A percentile compares a stretch with the other conserved stretches of the same genome.
Evolutionary conservation across 306 rosid species (phyloP).

Genomic region (Quercus glauca): DNA sequence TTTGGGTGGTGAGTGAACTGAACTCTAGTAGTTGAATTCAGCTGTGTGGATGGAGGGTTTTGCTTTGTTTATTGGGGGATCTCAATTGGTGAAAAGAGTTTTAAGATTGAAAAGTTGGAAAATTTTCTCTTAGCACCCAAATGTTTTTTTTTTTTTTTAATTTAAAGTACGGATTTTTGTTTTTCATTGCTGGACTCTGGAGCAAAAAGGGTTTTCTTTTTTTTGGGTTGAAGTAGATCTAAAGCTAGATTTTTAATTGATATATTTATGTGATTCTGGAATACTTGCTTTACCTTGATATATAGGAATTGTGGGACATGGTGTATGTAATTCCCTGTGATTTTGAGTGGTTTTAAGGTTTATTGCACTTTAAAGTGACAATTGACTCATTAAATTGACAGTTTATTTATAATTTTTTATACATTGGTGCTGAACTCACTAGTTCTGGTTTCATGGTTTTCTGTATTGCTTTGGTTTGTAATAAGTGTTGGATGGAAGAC

Average conservation of each 20-base stretch:
- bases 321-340: slow-evolving; percentile 7
- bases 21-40: neutral
- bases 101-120: neutral
- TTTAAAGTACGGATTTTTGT: neutral
- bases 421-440: neutral
- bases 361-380: neutral
- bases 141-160: neutral
- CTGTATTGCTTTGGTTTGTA: neutral
- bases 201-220: slow-evolving; percentile 1
- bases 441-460: neutral
- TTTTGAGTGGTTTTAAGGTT: slow-evolving; percentile 4
- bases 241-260: slow-evolving; percentile 7
- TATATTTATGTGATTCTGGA: neutral
- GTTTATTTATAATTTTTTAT: neutral
- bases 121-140: neutral
- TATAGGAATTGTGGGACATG: neutral
- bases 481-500: neutral
- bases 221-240: slow-evolving; percentile 34
- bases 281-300: slow-evolving; percentile 26
- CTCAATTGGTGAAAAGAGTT: neutral
- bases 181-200: neutral
- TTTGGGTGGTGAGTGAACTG: neutral
- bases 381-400: slow-evolving; percentile 14
- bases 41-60: neutral
- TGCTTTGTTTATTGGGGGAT: neutral